Conservation (phyloP, 345 rosid species). For the Orychophragmus violaceus region DNA sequence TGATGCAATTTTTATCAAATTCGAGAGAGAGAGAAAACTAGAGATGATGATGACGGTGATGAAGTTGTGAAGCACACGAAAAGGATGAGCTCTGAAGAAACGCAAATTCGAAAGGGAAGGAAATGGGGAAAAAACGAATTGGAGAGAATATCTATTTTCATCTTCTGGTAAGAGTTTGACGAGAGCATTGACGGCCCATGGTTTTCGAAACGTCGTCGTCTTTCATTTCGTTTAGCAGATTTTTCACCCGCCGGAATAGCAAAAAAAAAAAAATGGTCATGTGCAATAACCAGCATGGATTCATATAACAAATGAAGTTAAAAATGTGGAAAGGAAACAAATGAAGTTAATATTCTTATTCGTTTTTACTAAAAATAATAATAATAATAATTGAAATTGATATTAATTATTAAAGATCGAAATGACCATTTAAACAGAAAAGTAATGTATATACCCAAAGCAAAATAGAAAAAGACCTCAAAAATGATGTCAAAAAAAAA, state of each 20-base stretch:
- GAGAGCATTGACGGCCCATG: conserved; percentile 23
- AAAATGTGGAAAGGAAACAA: no score
- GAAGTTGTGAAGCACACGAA: conserved; percentile 28
- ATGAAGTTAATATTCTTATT: no score
- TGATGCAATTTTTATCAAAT: background rate
- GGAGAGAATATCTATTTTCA: conserved; percentile 9
- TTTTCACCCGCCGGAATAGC: background rate
- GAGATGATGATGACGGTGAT: background rate
- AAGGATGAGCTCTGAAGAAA: conserved; percentile 22
- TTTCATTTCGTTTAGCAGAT: background rate
- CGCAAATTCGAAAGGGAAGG: conserved; percentile 14
- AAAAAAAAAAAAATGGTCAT: no score
- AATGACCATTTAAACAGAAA: no score
- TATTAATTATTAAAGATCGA: no score
- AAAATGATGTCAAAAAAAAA: no score
- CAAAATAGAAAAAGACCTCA: no score
- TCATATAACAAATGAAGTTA: no score
- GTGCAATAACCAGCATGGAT: no score
- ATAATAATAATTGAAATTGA: no score
- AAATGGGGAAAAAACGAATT: background rate
- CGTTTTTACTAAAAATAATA: no score
- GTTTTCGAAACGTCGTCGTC: background rate
- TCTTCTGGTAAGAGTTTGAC: conserved; percentile 21
- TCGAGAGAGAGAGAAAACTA: background rate
- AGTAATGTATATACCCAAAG: no score